Evolutionary conservation across 768 basidiomycete genomes (phyloP).

Genomic region (Gloeostereum incarnatum): DNA sequence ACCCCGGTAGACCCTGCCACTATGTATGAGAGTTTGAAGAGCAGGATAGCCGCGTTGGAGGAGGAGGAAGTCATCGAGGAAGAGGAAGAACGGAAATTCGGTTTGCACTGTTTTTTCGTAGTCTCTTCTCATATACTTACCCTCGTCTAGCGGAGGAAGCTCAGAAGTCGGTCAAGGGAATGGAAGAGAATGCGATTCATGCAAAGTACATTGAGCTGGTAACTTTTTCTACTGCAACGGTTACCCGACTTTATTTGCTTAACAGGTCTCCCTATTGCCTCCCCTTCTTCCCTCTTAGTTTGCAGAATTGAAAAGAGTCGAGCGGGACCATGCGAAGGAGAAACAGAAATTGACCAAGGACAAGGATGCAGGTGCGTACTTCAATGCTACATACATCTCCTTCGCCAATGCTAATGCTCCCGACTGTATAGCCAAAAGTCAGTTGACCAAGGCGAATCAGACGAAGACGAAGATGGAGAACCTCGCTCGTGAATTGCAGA

Average conservation of each 20-base stretch:
- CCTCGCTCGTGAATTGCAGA: conserved; percentile 81
- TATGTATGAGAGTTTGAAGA: conserved; percentile 87
- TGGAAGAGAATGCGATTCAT: conserved; percentile 78
- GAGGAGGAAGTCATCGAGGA: conserved; percentile 83
- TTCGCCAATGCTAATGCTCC: conserved; percentile 6
- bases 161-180: conserved; percentile 73
- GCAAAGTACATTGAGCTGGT: conserved; percentile 86
- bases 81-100: conserved; percentile 74
- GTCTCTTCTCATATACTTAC: conserved; percentile 9
- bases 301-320: conserved; percentile 78
- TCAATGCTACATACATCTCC: conserved; percentile 3
- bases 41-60: conserved; percentile 80
- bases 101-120: conserved; percentile 31
- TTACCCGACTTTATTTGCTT: too few species aligned
- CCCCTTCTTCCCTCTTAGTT: conserved; percentile 40
- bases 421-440: conserved; percentile 65
- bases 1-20: conserved; percentile 69
- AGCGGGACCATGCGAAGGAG: conserved; percentile 86
- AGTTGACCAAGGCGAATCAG: conserved; percentile 82
- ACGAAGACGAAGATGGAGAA: conserved; percentile 88
- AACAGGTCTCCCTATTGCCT: too few species aligned
- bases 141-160: conserved; percentile 68
- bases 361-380: conserved; percentile 69
- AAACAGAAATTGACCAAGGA: conserved; percentile 87
- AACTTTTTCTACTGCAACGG: conserved; percentile 19